Percentiles rank a stretch among this genome's conserved stretches.
phyloP scores from a whole-genome alignment of 352 stramenopile genomes.

The Globisporangium cederbergense region DNA sequence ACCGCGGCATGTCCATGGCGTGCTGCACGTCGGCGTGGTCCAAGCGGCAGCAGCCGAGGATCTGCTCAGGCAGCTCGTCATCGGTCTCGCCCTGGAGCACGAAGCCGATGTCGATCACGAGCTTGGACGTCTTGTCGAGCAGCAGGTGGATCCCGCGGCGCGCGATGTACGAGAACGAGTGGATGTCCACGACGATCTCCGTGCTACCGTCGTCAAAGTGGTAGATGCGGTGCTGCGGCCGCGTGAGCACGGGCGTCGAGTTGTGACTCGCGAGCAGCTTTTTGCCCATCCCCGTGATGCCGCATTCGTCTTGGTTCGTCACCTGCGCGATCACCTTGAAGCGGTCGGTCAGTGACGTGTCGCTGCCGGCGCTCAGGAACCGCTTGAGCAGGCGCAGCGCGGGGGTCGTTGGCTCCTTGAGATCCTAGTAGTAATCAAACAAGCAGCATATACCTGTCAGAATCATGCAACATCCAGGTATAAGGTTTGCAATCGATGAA shows the following conservation, averaged over 20 bases:
- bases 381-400: slow-evolving; percentile 61
- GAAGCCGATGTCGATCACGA: slow-evolving; percentile 88
- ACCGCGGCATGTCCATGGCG: slow-evolving; percentile 49
- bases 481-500: neutral
- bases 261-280: slow-evolving; percentile 82
- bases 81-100: slow-evolving; percentile 86
- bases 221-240: slow-evolving; percentile 82
- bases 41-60: slow-evolving; percentile 81
- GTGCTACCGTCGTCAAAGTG: slow-evolving; percentile 62
- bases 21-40: slow-evolving; percentile 67
- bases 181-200: slow-evolving; percentile 78
- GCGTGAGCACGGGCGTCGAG: slow-evolving; percentile 76
- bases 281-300: slow-evolving; percentile 69
- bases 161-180: slow-evolving; percentile 83
- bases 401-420: slow-evolving; percentile 55
- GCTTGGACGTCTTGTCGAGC: slow-evolving; percentile 66
- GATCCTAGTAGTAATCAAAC: slow-evolving; percentile 25
- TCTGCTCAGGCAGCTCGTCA: slow-evolving; percentile 83
- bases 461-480: neutral
- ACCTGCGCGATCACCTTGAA: slow-evolving; percentile 88
- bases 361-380: slow-evolving; percentile 64
- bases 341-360: slow-evolving; percentile 68
- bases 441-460: neutral
- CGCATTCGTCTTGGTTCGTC: slow-evolving; percentile 81
- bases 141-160: slow-evolving; percentile 75